Conservation (phyloP, 345 rosid species). For the Cardamine resedifolia region DNA sequence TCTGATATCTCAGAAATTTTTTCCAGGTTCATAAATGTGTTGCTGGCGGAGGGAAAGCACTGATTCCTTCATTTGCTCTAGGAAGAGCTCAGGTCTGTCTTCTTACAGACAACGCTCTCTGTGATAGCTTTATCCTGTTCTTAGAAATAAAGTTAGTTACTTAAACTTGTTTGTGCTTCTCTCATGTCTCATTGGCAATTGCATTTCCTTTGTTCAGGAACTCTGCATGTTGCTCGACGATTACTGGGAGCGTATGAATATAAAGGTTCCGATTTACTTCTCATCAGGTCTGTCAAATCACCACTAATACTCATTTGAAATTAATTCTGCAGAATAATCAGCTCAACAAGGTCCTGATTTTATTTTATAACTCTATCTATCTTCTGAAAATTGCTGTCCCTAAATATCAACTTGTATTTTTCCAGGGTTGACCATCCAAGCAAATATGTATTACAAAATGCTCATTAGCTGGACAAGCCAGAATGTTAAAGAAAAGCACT, state of each 20-base stretch:
- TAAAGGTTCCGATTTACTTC: constrained; percentile 91
- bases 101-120: background rate
- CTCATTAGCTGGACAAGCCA: constrained; percentile 98
- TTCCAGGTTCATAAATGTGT: constrained; percentile 87
- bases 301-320: background rate
- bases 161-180: constrained; percentile 9
- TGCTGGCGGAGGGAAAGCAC: constrained; percentile 91
- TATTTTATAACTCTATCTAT: background rate
- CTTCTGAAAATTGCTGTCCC: background rate
- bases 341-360: background rate
- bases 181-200: constrained; percentile 6
- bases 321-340: background rate
- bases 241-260: constrained; percentile 96
- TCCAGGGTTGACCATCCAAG: constrained; percentile 96
- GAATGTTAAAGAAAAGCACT: constrained; percentile 73
- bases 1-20: constrained; percentile 3
- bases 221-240: constrained; percentile 90
- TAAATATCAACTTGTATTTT: background rate
- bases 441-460: constrained; percentile 96
- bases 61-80: constrained; percentile 94
- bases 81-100: constrained; percentile 95
- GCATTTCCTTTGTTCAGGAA: constrained; percentile 49
- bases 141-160: background rate
- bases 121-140: background rate
- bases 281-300: constrained; percentile 67